Evolutionary conservation across 1,284 basidiomycete genomes (phyloP).

Genomic region (Malassezia pachydermatis): DNA sequence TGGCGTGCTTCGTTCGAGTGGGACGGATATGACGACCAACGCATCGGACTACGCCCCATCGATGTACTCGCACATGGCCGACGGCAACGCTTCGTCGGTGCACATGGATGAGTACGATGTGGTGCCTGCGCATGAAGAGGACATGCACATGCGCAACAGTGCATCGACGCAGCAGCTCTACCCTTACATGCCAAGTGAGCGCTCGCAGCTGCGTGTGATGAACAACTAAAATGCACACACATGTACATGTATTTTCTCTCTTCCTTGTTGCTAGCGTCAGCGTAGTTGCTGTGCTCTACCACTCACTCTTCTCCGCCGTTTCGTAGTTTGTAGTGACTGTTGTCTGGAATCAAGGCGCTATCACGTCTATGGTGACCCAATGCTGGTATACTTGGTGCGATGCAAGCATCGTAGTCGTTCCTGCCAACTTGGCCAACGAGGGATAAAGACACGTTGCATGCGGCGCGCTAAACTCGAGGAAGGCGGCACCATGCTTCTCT

Average conservation of each 20-base stretch:
- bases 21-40: slow-evolving; percentile 9
- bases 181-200: not conserved
- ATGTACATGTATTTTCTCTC: not conserved
- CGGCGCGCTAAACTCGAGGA: slow-evolving; percentile 40
- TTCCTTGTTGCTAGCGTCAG: not conserved
- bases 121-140: not conserved
- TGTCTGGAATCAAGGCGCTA: no score
- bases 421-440: slow-evolving; percentile 20
- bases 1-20: slow-evolving; percentile 24
- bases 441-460: slow-evolving; percentile 34
- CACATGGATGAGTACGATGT: slow-evolving; percentile 4
- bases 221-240: slow-evolving; percentile 3
- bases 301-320: not conserved
- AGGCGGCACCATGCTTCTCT: slow-evolving; percentile 20
- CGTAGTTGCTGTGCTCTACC: not conserved
- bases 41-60: not conserved
- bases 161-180: not conserved
- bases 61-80: slow-evolving; percentile 8
- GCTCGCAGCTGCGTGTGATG: slow-evolving; percentile 12
- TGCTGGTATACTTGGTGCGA: slow-evolving; percentile 28
- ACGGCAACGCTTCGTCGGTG: slow-evolving; percentile 7
- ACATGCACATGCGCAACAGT: no score
- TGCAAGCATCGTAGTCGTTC: slow-evolving; percentile 27
- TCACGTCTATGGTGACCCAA: slow-evolving; percentile 19
- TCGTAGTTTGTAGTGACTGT: not conserved